These are phyloP conservation scores for Trypanosoma mega DNA, from an alignment of 208 protist genomes.

Conservation along the genomic window DNA sequence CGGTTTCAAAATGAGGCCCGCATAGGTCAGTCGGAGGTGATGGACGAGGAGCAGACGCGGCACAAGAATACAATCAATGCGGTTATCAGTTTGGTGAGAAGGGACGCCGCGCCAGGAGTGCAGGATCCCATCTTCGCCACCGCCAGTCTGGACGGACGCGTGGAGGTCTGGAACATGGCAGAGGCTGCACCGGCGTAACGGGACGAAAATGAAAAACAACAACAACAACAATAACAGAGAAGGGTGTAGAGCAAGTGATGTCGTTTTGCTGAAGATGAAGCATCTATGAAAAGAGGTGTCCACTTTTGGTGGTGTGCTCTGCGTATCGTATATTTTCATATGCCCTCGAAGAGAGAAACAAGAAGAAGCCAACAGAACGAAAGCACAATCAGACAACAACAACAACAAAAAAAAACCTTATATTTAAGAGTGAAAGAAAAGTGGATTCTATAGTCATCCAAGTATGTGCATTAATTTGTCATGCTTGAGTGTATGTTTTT, in stretches of 20 bases:
- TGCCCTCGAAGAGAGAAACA: not conserved
- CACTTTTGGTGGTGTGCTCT: no score
- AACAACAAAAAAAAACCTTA: no score
- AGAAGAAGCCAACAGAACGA: not conserved
- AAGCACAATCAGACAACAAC: no score
- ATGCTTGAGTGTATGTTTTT: no score
- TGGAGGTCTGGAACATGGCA: conserved; percentile 30
- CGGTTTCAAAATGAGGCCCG: conserved; percentile 30
- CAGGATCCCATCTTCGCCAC: conserved; percentile 26
- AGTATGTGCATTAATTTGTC: no score
- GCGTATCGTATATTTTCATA: no score
- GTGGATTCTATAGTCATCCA: no score
- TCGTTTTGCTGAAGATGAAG: no score
- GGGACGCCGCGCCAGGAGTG: not conserved
- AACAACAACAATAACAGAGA: no score
- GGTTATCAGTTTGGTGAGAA: conserved; percentile 10
- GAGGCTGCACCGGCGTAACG: conserved; percentile 11
- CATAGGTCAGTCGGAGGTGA: conserved; percentile 9
- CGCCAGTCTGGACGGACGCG: conserved; percentile 31
- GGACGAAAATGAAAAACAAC: not conserved
- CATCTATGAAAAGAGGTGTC: no score
- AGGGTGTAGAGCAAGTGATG: no score
- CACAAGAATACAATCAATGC: conserved; percentile 33
- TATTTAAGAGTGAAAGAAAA: no score
- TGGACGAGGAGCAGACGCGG: conserved; percentile 20